Evolutionary conservation across 2,329 filamentous ascomycete genomes (phyloP).

Genomic region (Hypoxylon sp.): DNA sequence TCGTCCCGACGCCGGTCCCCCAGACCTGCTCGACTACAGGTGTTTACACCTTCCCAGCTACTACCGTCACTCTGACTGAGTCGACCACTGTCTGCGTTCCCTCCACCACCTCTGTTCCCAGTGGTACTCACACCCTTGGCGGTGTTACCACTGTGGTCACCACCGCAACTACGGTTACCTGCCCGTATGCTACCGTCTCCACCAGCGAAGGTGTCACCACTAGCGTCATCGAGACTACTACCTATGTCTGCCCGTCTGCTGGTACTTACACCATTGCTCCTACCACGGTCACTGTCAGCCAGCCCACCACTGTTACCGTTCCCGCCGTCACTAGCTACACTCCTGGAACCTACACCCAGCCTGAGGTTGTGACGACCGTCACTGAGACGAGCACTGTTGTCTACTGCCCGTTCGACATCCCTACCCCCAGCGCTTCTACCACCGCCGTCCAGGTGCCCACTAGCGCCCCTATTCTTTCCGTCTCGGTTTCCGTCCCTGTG

Average conservation of each 20-base stretch:
- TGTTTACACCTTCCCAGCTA: conserved; percentile 82
- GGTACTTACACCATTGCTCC: conserved; percentile 84
- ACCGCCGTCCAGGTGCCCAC: conserved; percentile 49
- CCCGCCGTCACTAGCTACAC: conserved; percentile 75
- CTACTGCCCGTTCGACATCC: conserved; percentile 75
- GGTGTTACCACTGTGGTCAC: conserved; percentile 80
- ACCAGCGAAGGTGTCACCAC: conserved; percentile 73
- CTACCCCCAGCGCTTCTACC: conserved; percentile 51
- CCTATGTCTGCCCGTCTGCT: conserved; percentile 79
- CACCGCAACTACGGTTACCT: conserved; percentile 76
- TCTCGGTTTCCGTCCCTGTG: conserved; percentile 47
- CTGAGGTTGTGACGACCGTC: conserved; percentile 76
- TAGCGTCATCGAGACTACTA: conserved; percentile 78
- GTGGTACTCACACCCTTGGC: conserved; percentile 78
- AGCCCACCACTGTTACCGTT: conserved; percentile 72
- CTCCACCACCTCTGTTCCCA: conserved; percentile 72
- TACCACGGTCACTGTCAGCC: conserved; percentile 72
- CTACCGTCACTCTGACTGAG: conserved; percentile 76
- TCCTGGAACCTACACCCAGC: conserved; percentile 81
- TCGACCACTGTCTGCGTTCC: conserved; percentile 77
- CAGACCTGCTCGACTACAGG: conserved; percentile 75
- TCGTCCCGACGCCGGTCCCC: conserved; percentile 67
- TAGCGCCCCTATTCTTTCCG: conserved; percentile 27
- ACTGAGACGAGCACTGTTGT: conserved; percentile 78
- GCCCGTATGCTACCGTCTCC: conserved; percentile 77